Evolutionary conservation across 2,329 filamentous ascomycete genomes (phyloP), one percentile per base, ranked within the genome.

Genomic region (Pseudogymnoascus sp.): DNA sequence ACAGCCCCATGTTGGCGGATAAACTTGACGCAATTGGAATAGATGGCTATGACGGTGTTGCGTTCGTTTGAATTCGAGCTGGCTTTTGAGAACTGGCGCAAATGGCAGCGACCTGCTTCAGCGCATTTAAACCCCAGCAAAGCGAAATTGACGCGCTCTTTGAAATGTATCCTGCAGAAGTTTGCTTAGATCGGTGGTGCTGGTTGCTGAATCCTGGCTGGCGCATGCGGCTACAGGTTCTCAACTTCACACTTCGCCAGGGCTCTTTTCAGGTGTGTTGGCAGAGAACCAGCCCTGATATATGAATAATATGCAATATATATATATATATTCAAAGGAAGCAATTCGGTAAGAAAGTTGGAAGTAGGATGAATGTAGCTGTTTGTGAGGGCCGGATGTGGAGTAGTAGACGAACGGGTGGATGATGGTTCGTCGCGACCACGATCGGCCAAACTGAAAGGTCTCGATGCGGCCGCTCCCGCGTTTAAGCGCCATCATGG

Each of bases 1-100:
- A 63, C 61, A 59, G 35, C 21, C 37, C 57, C 57, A 59, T 59
- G 35, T 59, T 54, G 29, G 29, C 47, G 29, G 47, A 54, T 54
- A 17, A 33, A 54, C 13, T 17, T 33, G 47, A 54, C 29, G 47
- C 29, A 54, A 54, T 21, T 21, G 21, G 21, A 2, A 21, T 21
- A 21, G 21, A 21, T 21, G 21, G 21, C 9, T 54, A 33, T 21
- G 47, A 21, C 17, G 9, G 47, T 4, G n/a, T 54, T 21, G 29
- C 5, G 33, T 33, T 54, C 29, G 47, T 54, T 35, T 54, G 15
- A 54, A 54, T 10, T 10, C 9, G 13, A 6, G 29, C 15, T 17
- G 47, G n/a, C 10, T 29, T 33, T 50, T 33, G 10, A 54, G 47
- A 35, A 10, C 31, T 54, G 47, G 47, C 47, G 47, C 47, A 54